These are phyloP conservation scores for Penicillium sclerotiorum DNA, from an alignment of 2,329 filamentous ascomycete species.

Conservation along the genomic window DNA sequence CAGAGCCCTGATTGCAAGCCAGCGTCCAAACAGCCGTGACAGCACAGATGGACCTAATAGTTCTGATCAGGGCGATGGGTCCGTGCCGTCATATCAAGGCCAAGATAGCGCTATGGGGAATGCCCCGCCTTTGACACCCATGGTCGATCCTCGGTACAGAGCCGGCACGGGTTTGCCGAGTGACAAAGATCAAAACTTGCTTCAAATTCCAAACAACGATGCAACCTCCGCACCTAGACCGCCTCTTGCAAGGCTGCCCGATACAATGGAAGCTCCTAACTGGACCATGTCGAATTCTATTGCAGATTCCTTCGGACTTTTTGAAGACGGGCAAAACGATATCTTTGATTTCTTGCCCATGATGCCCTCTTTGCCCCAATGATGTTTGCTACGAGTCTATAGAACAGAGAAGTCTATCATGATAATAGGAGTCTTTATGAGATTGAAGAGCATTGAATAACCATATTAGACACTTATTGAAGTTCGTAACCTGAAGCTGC, in stretches of 20 bases:
- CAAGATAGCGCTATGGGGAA: slow-evolving; percentile 21
- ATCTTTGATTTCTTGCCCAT: slow-evolving; percentile 41
- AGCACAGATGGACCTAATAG: slow-evolving; percentile 18
- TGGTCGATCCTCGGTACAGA: slow-evolving; percentile 25
- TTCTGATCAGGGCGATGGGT: slow-evolving; percentile 19
- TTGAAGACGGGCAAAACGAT: slow-evolving; percentile 40
- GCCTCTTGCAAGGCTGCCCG: slow-evolving; percentile 28
- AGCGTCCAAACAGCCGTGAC: slow-evolving; percentile 20
- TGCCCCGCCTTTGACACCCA: slow-evolving; percentile 18
- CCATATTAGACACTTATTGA: too few species aligned
- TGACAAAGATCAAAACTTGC: slow-evolving; percentile 22
- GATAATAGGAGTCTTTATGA: too few species aligned
- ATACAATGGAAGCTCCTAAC: slow-evolving; percentile 37
- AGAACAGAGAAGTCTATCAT: too few species aligned
- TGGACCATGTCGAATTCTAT: slow-evolving; percentile 41
- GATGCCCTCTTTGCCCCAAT: slow-evolving; percentile 34
- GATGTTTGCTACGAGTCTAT: too few species aligned
- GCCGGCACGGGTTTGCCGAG: slow-evolving; percentile 17
- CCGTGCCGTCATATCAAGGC: slow-evolving; percentile 15
- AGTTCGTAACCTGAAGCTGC: too few species aligned
- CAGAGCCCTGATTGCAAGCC: slow-evolving; percentile 35
- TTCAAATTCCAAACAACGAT: slow-evolving; percentile 23
- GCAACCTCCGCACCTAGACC: slow-evolving; percentile 22
- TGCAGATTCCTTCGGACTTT: slow-evolving; percentile 40
- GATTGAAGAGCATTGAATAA: too few species aligned